Evolutionary conservation across 345 rosid species (phyloP).

Genomic region (Salix arbutifolia): DNA sequence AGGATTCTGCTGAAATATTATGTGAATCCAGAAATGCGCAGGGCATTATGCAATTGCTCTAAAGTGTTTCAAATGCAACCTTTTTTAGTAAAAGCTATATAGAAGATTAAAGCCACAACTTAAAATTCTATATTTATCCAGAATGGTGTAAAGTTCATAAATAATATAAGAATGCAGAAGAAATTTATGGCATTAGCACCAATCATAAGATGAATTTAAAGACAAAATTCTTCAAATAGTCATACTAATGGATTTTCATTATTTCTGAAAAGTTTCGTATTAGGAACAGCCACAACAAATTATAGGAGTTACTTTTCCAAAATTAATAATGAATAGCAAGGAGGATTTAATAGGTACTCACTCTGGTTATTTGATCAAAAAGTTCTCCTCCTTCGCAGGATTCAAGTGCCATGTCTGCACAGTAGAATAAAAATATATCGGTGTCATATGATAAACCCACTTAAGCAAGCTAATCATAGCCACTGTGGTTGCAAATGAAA

Average conservation of each 20-base stretch:
- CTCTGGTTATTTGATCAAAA: slow-evolving; percentile 96
- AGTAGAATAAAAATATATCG: slow-evolving; percentile 26
- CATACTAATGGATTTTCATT: not conserved
- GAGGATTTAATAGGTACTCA: slow-evolving; percentile 37
- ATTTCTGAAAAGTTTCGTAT: not conserved
- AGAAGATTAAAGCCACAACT: not conserved
- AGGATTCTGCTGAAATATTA: not conserved
- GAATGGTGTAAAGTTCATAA: not conserved
- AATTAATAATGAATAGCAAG: not conserved
- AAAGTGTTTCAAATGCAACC: not conserved
- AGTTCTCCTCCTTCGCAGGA: slow-evolving; percentile 98
- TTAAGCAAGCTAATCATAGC: not conserved
- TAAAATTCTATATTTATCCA: not conserved
- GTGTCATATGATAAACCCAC: slow-evolving; percentile 19
- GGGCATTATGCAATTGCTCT: not conserved
- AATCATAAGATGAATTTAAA: not conserved
- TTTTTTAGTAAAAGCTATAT: not conserved
- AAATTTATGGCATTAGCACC: not conserved
- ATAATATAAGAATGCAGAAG: not conserved
- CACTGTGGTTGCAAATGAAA: not conserved
- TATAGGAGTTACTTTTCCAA: not conserved
- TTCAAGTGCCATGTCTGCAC: slow-evolving; percentile 94
- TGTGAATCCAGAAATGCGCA: not conserved
- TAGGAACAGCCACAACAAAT: not conserved
- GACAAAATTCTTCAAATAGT: not conserved